These are phyloP conservation scores for Urochloa ruziziensis DNA, from an alignment of 176 grass and related monocot genomes.

Conservation along the genomic window DNA sequence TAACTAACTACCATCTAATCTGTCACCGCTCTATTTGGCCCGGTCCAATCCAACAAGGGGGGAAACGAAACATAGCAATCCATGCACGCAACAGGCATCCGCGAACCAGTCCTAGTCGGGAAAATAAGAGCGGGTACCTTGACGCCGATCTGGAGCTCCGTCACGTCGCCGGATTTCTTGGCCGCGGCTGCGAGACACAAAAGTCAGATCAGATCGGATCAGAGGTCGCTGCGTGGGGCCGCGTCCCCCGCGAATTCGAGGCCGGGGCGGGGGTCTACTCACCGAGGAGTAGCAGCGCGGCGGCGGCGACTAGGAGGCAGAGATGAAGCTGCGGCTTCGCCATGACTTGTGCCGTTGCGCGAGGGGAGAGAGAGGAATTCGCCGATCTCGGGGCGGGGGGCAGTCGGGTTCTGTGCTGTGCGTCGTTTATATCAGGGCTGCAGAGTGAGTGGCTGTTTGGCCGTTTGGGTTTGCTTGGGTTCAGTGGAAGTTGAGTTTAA, in stretches of 20 bases:
- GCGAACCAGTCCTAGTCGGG: neutral
- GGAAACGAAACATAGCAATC: neutral
- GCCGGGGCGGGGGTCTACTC: neutral
- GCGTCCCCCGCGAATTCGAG: neutral
- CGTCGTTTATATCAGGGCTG: neutral
- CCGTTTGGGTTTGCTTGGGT: neutral
- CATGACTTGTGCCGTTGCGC: conserved; percentile 25
- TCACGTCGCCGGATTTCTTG: conserved; percentile 82
- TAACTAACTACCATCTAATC: neutral
- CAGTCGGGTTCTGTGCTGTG: neutral
- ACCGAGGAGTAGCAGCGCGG: conserved; percentile 41
- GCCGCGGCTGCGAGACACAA: conserved; percentile 52
- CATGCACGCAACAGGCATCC: neutral
- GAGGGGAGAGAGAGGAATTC: neutral
- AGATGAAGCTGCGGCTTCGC: conserved; percentile 40
- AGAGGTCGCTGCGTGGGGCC: neutral
- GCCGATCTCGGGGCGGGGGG: neutral
- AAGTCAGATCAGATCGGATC: conserved; percentile 32
- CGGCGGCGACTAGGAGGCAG: conserved; percentile 14
- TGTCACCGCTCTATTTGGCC: neutral
- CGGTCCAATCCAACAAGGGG: neutral
- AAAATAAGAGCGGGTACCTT: conserved; percentile 44
- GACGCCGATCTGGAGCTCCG: conserved; percentile 91
- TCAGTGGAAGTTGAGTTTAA: neutral
- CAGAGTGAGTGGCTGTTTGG: neutral